A percentile compares a stretch with the other conserved stretches of the same genome.
Conservation (phyloP, 139 green algal species). For the Helicosporidium sp. region DNA sequence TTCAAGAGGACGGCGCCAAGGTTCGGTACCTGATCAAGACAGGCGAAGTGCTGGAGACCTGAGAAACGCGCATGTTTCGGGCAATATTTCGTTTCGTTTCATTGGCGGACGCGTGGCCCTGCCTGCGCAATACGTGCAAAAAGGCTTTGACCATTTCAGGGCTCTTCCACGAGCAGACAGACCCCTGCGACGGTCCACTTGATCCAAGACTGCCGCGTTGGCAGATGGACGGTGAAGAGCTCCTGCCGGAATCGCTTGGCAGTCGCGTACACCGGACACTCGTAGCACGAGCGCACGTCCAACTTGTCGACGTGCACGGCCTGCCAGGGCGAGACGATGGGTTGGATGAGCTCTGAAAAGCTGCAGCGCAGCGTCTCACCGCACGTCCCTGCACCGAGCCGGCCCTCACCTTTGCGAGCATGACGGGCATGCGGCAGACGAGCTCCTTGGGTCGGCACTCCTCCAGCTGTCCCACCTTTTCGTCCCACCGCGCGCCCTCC, state of each 20-base stretch:
- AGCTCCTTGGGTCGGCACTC: conserved; percentile 74
- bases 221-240: conserved; percentile 77
- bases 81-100: no score
- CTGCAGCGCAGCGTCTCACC: background rate
- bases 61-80: no score
- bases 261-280: conserved; percentile 79
- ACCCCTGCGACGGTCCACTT: conserved; percentile 67
- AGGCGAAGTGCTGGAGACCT: conserved; percentile 58
- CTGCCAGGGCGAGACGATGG: conserved; percentile 48
- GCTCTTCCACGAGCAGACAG: conserved; percentile 60
- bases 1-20: conserved; percentile 48
- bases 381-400: background rate
- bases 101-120: no score
- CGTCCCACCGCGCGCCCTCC: conserved; percentile 80
- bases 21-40: conserved; percentile 74
- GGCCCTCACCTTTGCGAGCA: background rate
- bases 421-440: conserved; percentile 55
- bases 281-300: conserved; percentile 58
- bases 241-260: conserved; percentile 63
- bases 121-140: no score
- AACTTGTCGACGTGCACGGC: conserved; percentile 69
- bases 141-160: no score
- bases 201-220: conserved; percentile 52
- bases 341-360: background rate
- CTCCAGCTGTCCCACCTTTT: conserved; percentile 59